phyloP scores from a whole-genome alignment of 176 grass and related monocot species.

The Triticum monococcum region DNA sequence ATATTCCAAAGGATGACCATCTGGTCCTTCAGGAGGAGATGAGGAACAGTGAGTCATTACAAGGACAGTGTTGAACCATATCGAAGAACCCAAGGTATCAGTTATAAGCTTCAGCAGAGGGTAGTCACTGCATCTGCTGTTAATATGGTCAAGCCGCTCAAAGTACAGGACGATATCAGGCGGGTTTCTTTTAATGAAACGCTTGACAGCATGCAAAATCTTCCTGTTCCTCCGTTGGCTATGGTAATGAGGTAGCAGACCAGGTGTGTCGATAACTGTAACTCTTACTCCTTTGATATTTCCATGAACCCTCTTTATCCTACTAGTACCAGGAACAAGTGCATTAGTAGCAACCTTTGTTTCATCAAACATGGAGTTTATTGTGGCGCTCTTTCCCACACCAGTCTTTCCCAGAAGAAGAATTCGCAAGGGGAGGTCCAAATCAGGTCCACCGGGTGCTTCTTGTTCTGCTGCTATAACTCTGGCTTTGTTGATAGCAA shows the following conservation, averaged over 20 bases:
- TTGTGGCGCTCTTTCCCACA: slow-evolving; percentile 71
- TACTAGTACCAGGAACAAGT: slow-evolving; percentile 47
- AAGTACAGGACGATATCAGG: slow-evolving; percentile 83
- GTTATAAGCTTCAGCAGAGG: slow-evolving; percentile 84
- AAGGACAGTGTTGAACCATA: slow-evolving; percentile 92
- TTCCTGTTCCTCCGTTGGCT: slow-evolving; percentile 61
- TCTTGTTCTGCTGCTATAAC: slow-evolving; percentile 61
- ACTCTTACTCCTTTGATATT: slow-evolving; percentile 79
- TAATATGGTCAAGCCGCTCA: slow-evolving; percentile 71
- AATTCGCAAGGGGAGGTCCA: slow-evolving; percentile 61
- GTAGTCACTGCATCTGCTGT: slow-evolving; percentile 59
- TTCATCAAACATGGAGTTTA: slow-evolving; percentile 73
- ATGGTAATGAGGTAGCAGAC: slow-evolving; percentile 53
- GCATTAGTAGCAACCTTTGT: slow-evolving; percentile 48
- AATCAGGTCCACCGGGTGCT: slow-evolving; percentile 33
- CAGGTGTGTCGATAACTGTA: slow-evolving; percentile 88
- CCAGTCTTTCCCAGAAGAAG: slow-evolving; percentile 76
- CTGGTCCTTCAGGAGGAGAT: slow-evolving; percentile 74
- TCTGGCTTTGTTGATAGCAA: slow-evolving; percentile 57
- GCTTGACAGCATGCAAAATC: slow-evolving; percentile 68
- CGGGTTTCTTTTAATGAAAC: slow-evolving; percentile 67
- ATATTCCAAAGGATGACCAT: slow-evolving; percentile 80
- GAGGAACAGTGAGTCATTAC: slow-evolving; percentile 81
- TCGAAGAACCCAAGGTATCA: slow-evolving; percentile 78
- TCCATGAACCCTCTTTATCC: slow-evolving; percentile 59